Conservation (phyloP, 495 filamentous ascomycete species). For the Haplographium delicatum region DNA sequence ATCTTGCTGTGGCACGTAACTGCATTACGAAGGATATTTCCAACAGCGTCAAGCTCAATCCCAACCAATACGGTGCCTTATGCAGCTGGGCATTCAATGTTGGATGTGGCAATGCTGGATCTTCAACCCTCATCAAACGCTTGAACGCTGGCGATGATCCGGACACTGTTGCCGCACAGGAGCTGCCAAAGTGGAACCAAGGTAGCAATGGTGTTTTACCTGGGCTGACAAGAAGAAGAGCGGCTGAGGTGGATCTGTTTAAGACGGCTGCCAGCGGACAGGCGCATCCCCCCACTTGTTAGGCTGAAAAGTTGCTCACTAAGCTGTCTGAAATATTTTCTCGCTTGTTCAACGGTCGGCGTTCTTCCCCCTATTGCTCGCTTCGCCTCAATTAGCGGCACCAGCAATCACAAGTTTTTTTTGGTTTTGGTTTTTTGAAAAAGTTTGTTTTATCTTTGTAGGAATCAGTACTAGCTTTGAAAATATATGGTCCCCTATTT, state of each 20-base stretch:
- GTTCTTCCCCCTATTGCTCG: too few relatives aligned
- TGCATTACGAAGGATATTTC: constrained; percentile 37
- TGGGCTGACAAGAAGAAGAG: constrained; percentile 35
- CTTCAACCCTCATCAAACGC: constrained; percentile 36
- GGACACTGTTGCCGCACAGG: constrained; percentile 34
- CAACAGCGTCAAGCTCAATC: constrained; percentile 35
- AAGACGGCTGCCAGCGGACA: constrained; percentile 15
- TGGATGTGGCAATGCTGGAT: constrained; percentile 40
- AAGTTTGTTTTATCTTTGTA: too few relatives aligned
- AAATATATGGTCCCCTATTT: too few relatives aligned
- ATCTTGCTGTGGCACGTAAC: constrained; percentile 32
- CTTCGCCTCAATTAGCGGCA: too few relatives aligned
- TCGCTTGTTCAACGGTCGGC: too few relatives aligned
- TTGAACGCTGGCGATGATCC: constrained; percentile 41
- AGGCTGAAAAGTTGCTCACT: too few relatives aligned
- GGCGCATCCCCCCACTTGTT: too few relatives aligned
- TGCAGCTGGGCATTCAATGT: constrained; percentile 46
- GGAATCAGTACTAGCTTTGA: too few relatives aligned
- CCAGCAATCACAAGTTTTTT: too few relatives aligned
- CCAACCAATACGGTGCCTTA: constrained; percentile 46
- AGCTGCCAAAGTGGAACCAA: constrained; percentile 45
- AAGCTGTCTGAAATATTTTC: too few relatives aligned
- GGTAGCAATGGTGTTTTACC: constrained; percentile 33
- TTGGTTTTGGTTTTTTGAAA: too few relatives aligned
- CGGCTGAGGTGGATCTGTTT: constrained; percentile 39